Conservation (phyloP, 768 basidiomycete species). For the Clitopilus passeckerianus region DNA sequence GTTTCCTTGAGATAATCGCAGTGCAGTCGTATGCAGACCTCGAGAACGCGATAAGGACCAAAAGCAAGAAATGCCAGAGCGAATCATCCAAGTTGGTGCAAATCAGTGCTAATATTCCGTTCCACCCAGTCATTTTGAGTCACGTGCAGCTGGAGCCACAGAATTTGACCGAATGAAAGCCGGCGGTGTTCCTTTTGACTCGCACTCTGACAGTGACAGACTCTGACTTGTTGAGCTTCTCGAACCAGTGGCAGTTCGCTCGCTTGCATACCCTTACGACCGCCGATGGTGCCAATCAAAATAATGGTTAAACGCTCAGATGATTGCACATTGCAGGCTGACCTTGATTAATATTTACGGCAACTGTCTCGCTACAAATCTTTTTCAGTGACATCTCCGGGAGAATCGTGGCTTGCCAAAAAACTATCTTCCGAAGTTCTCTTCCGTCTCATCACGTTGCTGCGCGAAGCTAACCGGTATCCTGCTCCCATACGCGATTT, state of each 20-base stretch:
- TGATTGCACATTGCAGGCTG: too few relatives aligned
- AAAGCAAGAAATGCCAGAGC: slow-evolving; percentile 13
- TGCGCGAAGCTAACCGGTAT: background rate
- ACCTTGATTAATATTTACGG: background rate
- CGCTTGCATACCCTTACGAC: background rate
- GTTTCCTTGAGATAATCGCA: slow-evolving; percentile 2
- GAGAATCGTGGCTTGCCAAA: background rate
- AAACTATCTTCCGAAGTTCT: background rate
- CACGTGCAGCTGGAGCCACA: background rate
- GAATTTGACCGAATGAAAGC: background rate
- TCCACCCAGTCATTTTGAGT: background rate
- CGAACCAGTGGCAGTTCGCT: background rate
- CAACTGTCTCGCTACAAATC: background rate
- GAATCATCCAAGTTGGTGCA: slow-evolving; percentile 12
- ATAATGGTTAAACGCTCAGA: too few relatives aligned
- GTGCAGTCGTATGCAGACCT: slow-evolving; percentile 7
- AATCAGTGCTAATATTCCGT: slow-evolving; percentile 2
- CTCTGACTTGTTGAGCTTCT: too few relatives aligned
- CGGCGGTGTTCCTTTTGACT: too few relatives aligned
- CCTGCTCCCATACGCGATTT: background rate
- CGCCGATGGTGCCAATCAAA: background rate
- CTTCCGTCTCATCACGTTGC: background rate
- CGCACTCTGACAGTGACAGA: too few relatives aligned
- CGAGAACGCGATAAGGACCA: slow-evolving; percentile 9
- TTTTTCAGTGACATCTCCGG: background rate